Percentiles rank a stretch among this genome's conserved stretches.
phyloP scores from a whole-genome alignment of 2,329 filamentous ascomycete genomes.

The Fusarium stilboides region DNA sequence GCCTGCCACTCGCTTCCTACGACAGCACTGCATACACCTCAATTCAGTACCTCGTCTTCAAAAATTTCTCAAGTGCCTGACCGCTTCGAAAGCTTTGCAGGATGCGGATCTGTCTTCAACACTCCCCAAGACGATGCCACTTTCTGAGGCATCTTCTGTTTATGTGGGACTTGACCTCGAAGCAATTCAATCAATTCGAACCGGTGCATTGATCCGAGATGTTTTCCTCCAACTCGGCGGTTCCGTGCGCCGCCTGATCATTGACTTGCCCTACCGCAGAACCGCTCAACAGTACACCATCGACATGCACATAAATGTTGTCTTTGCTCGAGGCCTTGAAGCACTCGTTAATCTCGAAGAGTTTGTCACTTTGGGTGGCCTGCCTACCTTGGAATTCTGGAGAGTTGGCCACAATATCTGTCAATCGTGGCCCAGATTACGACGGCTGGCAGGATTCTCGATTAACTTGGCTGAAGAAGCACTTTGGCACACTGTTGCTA shows the following conservation, averaged over 20 bases:
- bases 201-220: slow-evolving; percentile 1
- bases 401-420: neutral
- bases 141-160: slow-evolving; percentile 23
- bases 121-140: slow-evolving; percentile 7
- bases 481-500: slow-evolving; percentile 34
- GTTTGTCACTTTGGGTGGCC: slow-evolving; percentile 30
- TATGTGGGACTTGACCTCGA: slow-evolving; percentile 23
- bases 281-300: slow-evolving; percentile 11
- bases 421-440: slow-evolving; percentile 28
- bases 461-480: slow-evolving; percentile 28
- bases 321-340: slow-evolving; percentile 8
- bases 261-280: slow-evolving; percentile 34
- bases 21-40: slow-evolving; percentile 30
- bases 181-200: neutral
- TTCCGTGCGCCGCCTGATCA: slow-evolving; percentile 29
- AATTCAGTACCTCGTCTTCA: slow-evolving; percentile 13
- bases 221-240: slow-evolving; percentile 13
- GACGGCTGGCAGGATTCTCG: slow-evolving; percentile 32
- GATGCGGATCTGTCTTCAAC: neutral
- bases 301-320: slow-evolving; percentile 2
- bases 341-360: slow-evolving; percentile 31
- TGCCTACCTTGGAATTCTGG: slow-evolving; percentile 35
- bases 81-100: neutral
- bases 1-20: slow-evolving; percentile 15
- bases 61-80: slow-evolving; percentile 11